Percentiles rank a stretch among this genome's conserved stretches.
These are phyloP conservation scores for Tritrichomonas musculus DNA, from an alignment of 208 protist species.

Conservation along the genomic window DNA sequence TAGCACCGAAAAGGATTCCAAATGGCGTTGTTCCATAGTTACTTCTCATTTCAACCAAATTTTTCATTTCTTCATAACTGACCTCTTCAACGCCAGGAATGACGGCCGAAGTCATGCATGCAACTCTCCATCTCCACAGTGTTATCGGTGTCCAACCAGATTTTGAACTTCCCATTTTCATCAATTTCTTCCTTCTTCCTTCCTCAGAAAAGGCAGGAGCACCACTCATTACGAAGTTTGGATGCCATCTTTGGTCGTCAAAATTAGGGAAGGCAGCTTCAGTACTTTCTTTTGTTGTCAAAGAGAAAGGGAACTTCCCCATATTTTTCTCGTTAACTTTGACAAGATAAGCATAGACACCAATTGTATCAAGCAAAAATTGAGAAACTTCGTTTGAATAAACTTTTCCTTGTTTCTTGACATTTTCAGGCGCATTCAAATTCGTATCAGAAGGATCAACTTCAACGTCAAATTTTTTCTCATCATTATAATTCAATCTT, in stretches of 20 bases:
- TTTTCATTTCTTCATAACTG: no score
- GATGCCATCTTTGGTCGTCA: background rate
- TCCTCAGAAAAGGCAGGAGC: constrained; percentile 10
- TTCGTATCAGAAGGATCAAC: background rate
- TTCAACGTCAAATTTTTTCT: background rate
- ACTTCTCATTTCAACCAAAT: no score
- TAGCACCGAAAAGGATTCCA: no score
- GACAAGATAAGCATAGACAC: background rate
- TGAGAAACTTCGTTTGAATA: background rate
- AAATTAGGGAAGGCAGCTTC: background rate
- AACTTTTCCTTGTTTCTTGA: background rate
- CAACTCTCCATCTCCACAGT: background rate
- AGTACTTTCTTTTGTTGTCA: background rate
- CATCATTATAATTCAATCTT: background rate
- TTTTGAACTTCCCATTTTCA: background rate
- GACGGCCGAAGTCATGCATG: background rate
- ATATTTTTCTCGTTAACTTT: background rate
- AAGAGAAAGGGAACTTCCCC: background rate
- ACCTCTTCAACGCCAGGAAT: no score
- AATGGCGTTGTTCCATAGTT: no score
- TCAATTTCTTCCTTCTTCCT: background rate
- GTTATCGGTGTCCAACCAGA: background rate
- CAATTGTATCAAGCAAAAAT: no score
- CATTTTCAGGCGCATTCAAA: background rate
- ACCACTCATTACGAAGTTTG: background rate